Base-by-base conservation (phyloP, 768 basidiomycete species). In the Vishniacozyma victoriae region DNA sequence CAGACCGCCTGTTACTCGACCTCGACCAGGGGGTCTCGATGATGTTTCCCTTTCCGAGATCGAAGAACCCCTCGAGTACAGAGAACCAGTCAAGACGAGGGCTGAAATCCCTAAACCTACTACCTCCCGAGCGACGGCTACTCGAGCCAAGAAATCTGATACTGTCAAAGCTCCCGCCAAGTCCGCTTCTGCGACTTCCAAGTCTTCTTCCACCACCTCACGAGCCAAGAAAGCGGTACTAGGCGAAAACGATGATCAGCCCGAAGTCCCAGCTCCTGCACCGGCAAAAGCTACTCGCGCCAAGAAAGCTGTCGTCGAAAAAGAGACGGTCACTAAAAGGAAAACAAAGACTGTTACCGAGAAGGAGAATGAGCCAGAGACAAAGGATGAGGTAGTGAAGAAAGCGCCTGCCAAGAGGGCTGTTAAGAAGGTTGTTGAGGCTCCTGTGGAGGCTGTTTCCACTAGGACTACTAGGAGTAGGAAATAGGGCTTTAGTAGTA, bases 391-490 rank as follows among this genome's bases (percentile, higher is more conserved):
- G 22, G 39, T 36, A 23, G 37, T 25, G 12, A 16, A 4, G 5
- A 46, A 38, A 35, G 26, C 20, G 16, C 20, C 39, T 36, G 40
- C 19, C 14, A 26, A 23, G n/a, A 18, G n/a, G 13, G 23, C 24
- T 7, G 19, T 19, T 15, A 25, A n/a, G 22, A 26, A 43, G 26
- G 36, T 18, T 20, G 20, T 4, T 29, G 50, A 19, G 5, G 40
- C 26, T 11, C 6, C 52, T 7, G 41, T 44, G 7, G 39, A 41
- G 24, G 52, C 46, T 1, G 18, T 38, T 33, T 9, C 29, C 35
- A 27, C 46, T 27, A 36, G 52, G 18, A 27, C 46, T 18, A 53
- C 52, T 12, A 53, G 52, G 29, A 53, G 52, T 36, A 53, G 52
- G 26, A 53, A 53, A 20, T 53, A 33, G n/a, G n/a, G 31, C 31